These are phyloP conservation scores for Ascochyta rabiei DNA, from an alignment of 2,329 filamentous ascomycete species.

Conservation along the genomic window DNA sequence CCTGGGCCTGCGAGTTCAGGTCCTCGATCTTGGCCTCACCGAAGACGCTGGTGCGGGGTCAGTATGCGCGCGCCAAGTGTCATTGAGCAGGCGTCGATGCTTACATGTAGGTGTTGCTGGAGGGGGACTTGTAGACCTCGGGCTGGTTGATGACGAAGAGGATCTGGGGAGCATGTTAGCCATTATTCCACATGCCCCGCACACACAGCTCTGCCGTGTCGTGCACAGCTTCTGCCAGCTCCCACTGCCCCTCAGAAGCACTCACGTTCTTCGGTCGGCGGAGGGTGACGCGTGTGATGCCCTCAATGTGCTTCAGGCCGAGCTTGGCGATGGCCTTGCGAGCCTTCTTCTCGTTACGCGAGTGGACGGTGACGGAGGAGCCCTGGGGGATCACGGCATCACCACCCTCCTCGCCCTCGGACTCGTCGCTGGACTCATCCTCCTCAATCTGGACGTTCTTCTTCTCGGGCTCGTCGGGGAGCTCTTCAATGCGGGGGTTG, in stretches of 20 bases:
- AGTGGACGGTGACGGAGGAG: constrained; percentile 89
- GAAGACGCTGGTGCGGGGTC: constrained; percentile 74
- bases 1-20: constrained; percentile 96
- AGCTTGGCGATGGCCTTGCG: constrained; percentile 99
- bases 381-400: constrained; percentile 78
- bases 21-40: constrained; percentile 99
- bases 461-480: constrained; percentile 82
- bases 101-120: constrained; percentile 99
- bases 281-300: constrained; percentile 97
- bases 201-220: constrained; percentile 13
- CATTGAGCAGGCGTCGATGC: constrained; percentile 46
- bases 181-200: constrained; percentile 18
- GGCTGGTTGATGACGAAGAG: constrained; percentile 99
- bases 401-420: constrained; percentile 74
- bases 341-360: constrained; percentile 99
- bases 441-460: constrained; percentile 80
- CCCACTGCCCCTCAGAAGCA: constrained; percentile 20
- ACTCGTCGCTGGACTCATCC: constrained; percentile 73
- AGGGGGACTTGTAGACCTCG: constrained; percentile 98
- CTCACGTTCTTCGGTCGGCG: constrained; percentile 98
- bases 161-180: constrained; percentile 65
- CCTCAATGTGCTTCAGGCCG: constrained; percentile 92
- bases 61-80: constrained; percentile 20
- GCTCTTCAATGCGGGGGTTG: constrained; percentile 97
- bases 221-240: constrained; percentile 13